Conservation (phyloP, 1,139 yeast genomes). For the Nakaseomyces nivariensis region DNA sequence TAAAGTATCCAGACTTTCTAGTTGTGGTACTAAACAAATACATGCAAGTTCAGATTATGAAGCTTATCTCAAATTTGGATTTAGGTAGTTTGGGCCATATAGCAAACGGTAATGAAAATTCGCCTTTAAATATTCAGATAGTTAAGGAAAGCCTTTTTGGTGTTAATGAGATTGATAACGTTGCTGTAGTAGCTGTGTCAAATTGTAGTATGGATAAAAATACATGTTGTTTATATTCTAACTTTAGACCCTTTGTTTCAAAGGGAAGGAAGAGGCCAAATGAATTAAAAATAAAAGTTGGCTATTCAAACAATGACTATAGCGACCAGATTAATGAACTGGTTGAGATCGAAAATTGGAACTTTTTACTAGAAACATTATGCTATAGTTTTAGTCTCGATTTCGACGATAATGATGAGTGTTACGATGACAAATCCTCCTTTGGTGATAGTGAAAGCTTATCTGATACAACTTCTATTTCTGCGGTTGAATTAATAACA, state of each 20-base stretch:
- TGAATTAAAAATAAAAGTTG: constrained; percentile 27
- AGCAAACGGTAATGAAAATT: not conserved
- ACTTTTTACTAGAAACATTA: constrained; percentile 22
- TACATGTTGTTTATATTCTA: constrained; percentile 18
- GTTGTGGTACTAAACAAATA: not conserved
- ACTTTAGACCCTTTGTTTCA: constrained; percentile 15
- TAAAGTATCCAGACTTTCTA: constrained; percentile 11
- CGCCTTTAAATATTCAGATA: not conserved
- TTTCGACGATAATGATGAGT: constrained; percentile 26
- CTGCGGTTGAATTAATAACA: constrained; percentile 9
- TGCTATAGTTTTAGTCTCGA: constrained; percentile 24
- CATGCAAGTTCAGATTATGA: not conserved
- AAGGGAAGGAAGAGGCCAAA: constrained; percentile 18
- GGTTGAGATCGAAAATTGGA: constrained; percentile 26
- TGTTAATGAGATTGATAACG: constrained; percentile 2
- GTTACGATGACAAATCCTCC: constrained; percentile 5
- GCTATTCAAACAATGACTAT: constrained; percentile 27
- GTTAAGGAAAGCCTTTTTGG: constrained; percentile 2
- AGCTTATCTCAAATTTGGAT: not conserved
- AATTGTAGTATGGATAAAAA: constrained; percentile 20
- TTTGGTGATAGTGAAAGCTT: not conserved
- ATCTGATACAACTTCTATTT: not conserved
- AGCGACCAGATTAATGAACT: constrained; percentile 23
- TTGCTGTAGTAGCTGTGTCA: constrained; percentile 24
- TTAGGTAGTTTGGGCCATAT: not conserved